Conservation (phyloP, 192 early-diverging fungal species). For the Coemansia sp. region DNA sequence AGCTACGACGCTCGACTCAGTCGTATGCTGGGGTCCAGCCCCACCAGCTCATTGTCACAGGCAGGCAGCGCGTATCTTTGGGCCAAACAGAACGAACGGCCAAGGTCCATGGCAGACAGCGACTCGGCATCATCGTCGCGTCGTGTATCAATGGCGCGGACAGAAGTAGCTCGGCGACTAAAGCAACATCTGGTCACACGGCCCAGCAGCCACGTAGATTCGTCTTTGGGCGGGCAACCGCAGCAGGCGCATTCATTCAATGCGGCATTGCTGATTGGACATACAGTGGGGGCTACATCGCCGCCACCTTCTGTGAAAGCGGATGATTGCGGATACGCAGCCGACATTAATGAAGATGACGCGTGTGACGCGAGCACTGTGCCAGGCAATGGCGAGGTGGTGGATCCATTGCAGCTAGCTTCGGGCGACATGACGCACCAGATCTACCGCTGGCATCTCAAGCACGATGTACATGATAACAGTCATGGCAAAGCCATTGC, state of each 20-base stretch:
- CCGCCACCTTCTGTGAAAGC: not conserved
- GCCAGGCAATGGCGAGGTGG: slow-evolving; percentile 22
- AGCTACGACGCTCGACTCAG: slow-evolving; percentile 16
- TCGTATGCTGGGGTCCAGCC: slow-evolving; percentile 11
- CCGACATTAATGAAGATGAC: slow-evolving; percentile 43
- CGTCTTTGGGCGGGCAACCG: not conserved
- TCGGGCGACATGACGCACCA: slow-evolving; percentile 82
- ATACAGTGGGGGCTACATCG: not conserved
- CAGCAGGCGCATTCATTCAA: slow-evolving; percentile 1
- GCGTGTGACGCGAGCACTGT: slow-evolving; percentile 12
- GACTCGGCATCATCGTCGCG: slow-evolving; percentile 14
- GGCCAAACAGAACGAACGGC: not conserved
- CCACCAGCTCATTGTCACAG: not conserved
- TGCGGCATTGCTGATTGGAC: not conserved
- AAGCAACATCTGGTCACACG: slow-evolving; percentile 71
- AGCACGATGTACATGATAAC: slow-evolving; percentile 46
- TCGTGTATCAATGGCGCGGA: slow-evolving; percentile 22
- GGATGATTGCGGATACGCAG: slow-evolving; percentile 47
- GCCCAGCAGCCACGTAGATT: slow-evolving; percentile 21
- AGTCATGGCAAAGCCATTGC: slow-evolving; percentile 2
- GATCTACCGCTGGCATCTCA: slow-evolving; percentile 88
- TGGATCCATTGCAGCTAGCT: slow-evolving; percentile 57
- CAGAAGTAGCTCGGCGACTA: slow-evolving; percentile 64
- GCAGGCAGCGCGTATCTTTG: not conserved
- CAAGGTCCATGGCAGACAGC: slow-evolving; percentile 4